Conservation (phyloP, 495 filamentous ascomycete species). For the Tuber indicum region DNA sequence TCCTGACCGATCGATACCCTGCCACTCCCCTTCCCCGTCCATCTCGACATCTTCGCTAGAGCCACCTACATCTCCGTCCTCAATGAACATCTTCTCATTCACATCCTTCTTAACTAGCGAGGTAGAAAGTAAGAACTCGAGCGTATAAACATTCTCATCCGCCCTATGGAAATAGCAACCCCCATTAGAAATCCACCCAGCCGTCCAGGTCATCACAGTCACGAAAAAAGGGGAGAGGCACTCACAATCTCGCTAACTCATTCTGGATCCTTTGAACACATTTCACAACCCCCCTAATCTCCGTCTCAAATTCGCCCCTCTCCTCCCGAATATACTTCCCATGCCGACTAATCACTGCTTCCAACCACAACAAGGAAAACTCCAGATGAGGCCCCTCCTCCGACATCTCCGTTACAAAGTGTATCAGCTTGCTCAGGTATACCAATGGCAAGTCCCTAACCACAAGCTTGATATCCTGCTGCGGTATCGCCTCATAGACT, state of each 20-base stretch:
- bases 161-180: slow-evolving; percentile 56
- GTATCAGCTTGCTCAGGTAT: slow-evolving; percentile 74
- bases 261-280: slow-evolving; percentile 69
- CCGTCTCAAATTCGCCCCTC: slow-evolving; percentile 64
- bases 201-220: neutral
- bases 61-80: slow-evolving; percentile 9
- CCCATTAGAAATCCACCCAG: neutral
- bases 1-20: slow-evolving; percentile 18
- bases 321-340: slow-evolving; percentile 77
- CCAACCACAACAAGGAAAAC: slow-evolving; percentile 88
- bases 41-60: slow-evolving; percentile 27
- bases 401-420: slow-evolving; percentile 78
- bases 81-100: slow-evolving; percentile 3
- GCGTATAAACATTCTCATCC: slow-evolving; percentile 77
- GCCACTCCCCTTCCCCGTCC: slow-evolving; percentile 32
- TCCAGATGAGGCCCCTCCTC: slow-evolving; percentile 89
- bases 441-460: slow-evolving; percentile 72
- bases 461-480: slow-evolving; percentile 66
- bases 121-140: slow-evolving; percentile 62
- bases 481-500: slow-evolving; percentile 78
- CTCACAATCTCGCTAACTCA: slow-evolving; percentile 46
- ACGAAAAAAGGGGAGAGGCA: neutral
- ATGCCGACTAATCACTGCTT: slow-evolving; percentile 72
- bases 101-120: slow-evolving; percentile 10
- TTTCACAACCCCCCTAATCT: slow-evolving; percentile 70